Evolutionary conservation across 495 filamentous ascomycete species (phyloP), one percentile per base, ranked within the genome.

Genomic region (Talaromyces stipitatus): DNA sequence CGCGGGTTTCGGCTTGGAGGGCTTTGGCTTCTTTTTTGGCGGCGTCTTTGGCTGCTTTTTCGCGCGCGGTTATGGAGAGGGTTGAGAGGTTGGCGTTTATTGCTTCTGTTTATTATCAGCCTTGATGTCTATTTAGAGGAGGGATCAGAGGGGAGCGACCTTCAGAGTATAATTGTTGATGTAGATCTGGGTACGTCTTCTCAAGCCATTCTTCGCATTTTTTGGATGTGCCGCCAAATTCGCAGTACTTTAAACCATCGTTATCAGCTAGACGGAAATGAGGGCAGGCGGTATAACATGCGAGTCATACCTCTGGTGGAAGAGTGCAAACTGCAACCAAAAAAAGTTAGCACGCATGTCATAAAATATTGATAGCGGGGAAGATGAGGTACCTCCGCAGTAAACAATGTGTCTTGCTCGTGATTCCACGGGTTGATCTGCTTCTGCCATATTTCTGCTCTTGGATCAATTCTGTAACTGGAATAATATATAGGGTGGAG

Each of bases 201-300:
- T 91, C 79, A 10, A 98, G 80, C 94, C 94, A 98, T 68, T 96
- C 90, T 67, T 92, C 87, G 71, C 94, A 98, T 77, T 96, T 97
- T 73, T 90, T 95, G n/a, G 87, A 84, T n/a, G 92, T 96, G 53
- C 88, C 92, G 64, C 94, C 92, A 70, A 96, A 97, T 73, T 97
- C 95, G 75, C 94, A 98, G 73, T 96, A 98, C 94, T 98, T 73
- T 64, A 32, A 46, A 51, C 11, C 11, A 12, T 32, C 36, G 9
- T 0, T 53, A 29, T 50, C 8, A 24, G 23, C 41, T 2, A 10
- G 16, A 4, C 5, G 14, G 14, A 16, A 4, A 6, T 3, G 7
- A 18, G 41, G 41, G 33, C n/a, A n/a, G n/a, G n/a, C n/a, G n/a
- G n/a, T n/a, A n/a, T n/a, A n/a, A n/a, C n/a, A n/a, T n/a, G n/a